A percentile compares a stretch with the other conserved stretches of the same genome.
Evolutionary conservation across 2,329 filamentous ascomycete genomes (phyloP).

Genomic region (Fusarium sp.): DNA sequence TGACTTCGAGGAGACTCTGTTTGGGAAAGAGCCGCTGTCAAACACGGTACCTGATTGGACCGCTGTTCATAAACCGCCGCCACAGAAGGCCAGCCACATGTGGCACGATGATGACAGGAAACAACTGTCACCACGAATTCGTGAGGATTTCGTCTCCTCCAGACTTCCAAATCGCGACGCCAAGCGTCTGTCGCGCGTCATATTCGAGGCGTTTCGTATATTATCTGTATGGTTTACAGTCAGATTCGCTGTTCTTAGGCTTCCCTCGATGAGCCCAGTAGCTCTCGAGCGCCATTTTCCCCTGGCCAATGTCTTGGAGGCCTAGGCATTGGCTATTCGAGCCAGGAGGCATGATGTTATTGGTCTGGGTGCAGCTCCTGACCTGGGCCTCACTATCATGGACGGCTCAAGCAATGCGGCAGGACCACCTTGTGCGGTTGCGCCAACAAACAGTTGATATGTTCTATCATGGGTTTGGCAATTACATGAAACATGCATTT

Average conservation of each 20-base stretch:
- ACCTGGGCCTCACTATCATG: constrained; percentile 52
- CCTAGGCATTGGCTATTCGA: constrained; percentile 32
- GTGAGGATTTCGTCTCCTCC: constrained; percentile 11
- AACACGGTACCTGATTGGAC: background rate
- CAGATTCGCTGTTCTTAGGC: constrained; percentile 4
- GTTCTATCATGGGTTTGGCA: constrained; percentile 97
- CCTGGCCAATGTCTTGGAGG: constrained; percentile 28
- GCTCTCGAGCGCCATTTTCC: constrained; percentile 33
- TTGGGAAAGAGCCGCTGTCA: background rate
- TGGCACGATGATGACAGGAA: constrained; percentile 36
- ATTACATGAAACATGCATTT: constrained; percentile 93
- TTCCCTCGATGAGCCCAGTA: constrained; percentile 39
- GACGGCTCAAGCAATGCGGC: constrained; percentile 61
- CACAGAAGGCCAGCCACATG: constrained; percentile 32
- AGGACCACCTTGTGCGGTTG: constrained; percentile 63
- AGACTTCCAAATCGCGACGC: constrained; percentile 21
- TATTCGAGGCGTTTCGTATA: constrained; percentile 8
- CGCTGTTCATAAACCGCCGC: constrained; percentile 2
- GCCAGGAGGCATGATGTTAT: constrained; percentile 43
- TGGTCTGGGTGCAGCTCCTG: constrained; percentile 36
- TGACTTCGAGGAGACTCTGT: background rate
- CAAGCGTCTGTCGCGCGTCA: constrained; percentile 31
- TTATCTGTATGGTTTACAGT: constrained; percentile 5
- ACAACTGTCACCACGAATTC: constrained; percentile 22
- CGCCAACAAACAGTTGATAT: constrained; percentile 74